Evolutionary conservation across 768 basidiomycete species (phyloP).

Genomic region (Termitomyces bulborhizus): DNA sequence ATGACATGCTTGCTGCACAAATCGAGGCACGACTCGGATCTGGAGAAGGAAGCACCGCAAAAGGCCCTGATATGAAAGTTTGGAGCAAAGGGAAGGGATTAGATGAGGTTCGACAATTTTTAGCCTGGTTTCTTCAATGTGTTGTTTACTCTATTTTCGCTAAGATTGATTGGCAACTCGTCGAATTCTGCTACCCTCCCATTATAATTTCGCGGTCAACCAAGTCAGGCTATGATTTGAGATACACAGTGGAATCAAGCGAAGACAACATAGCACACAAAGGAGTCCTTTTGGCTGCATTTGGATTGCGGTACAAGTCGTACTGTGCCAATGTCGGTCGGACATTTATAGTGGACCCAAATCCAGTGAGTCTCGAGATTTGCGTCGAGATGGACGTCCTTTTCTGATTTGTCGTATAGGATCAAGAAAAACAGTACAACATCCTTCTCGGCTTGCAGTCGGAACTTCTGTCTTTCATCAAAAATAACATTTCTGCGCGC

Average conservation of each 20-base stretch:
- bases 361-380: conserved; percentile 45
- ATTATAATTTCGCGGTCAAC: conserved; percentile 93
- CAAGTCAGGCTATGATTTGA: conserved; percentile 79
- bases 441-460: conserved; percentile 73
- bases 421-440: conserved; percentile 86
- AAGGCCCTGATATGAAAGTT: conserved; percentile 87
- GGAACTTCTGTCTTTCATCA: conserved; percentile 69
- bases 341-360: conserved; percentile 94
- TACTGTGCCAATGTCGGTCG: conserved; percentile 92
- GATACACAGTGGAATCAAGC: conserved; percentile 81
- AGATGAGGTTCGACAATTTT: conserved; percentile 52
- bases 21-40: conserved; percentile 87
- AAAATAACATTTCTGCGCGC: conserved; percentile 68
- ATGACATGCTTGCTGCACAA: conserved; percentile 78
- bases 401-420: conserved; percentile 37
- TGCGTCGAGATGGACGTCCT: not conserved
- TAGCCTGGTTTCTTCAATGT: not conserved
- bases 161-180: conserved; percentile 83
- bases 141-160: conserved; percentile 2
- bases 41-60: conserved; percentile 68
- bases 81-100: conserved; percentile 79
- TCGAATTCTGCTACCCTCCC: conserved; percentile 92
- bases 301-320: conserved; percentile 88
- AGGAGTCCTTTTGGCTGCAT: conserved; percentile 81
- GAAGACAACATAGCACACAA: conserved; percentile 77